A percentile compares a stretch with the other conserved stretches of the same genome.
Evolutionary conservation across 495 filamentous ascomycete genomes (phyloP).

Genomic region (Aspergillus asperescens): DNA sequence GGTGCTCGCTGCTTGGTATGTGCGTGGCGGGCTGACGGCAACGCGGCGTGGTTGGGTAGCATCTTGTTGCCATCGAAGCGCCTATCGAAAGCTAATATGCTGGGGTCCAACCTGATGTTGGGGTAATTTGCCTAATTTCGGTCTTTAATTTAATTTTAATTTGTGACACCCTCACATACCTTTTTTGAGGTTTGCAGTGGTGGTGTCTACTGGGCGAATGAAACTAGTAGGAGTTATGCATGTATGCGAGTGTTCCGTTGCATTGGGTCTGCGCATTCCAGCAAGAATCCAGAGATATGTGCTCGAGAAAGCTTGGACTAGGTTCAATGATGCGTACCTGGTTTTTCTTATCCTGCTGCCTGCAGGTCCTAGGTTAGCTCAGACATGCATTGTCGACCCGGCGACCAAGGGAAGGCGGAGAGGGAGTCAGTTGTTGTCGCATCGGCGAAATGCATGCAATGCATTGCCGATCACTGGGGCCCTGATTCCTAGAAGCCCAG

Average conservation of each 20-base stretch:
- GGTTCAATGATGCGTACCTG: conserved; percentile 2
- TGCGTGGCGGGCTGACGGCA: too few relatives aligned
- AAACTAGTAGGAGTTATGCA: conserved; percentile 1
- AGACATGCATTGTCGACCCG: background rate
- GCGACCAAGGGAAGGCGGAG: background rate
- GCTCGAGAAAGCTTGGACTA: conserved; percentile 1
- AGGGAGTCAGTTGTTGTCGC: background rate
- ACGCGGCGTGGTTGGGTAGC: too few relatives aligned
- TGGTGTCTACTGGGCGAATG: background rate
- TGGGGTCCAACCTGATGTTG: background rate
- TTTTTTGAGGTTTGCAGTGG: background rate
- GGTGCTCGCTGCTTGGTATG: background rate
- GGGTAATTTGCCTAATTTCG: background rate
- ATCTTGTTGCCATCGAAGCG: background rate
- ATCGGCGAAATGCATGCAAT: background rate
- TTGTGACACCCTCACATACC: background rate
- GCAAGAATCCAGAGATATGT: background rate
- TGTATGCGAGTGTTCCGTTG: conserved; percentile 1
- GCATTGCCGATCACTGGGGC: conserved; percentile 1
- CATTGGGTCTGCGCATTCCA: conserved; percentile 12
- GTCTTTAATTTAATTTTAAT: background rate
- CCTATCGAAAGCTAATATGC: background rate
- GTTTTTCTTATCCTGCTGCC: background rate
- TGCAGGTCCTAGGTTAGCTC: background rate
- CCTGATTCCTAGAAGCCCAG: conserved; percentile 1